Evolutionary conservation across 2,329 filamentous ascomycete species (phyloP), one percentile per base, ranked within the genome.

Genomic region (Trichophyton benhamiae): DNA sequence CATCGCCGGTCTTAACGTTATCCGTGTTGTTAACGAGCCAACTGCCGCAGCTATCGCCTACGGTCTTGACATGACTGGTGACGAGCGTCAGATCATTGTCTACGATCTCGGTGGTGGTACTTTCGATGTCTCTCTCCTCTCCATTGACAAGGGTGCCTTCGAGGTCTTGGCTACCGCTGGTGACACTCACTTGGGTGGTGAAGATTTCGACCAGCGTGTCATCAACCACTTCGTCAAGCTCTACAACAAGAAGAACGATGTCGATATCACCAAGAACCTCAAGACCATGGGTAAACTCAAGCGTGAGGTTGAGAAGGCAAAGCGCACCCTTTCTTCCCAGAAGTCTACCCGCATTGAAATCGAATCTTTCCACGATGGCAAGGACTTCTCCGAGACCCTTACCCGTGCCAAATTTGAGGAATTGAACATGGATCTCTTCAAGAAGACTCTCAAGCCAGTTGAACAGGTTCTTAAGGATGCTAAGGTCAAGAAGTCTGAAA

Each of bases 211-310:
- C 77, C 91, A 97, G 84, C 87, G 92, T 75, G 83, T 97, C 77
- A 96, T 97, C 81, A 90, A 88, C 83, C 83, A 92, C 85, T 90
- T 97, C 75, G 87, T 87, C 82, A 96, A 97, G 87, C 82, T 83
- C 70, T 97, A 95, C 86, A 97, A 97, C 87, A 96, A 96, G 87
- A 94, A 96, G 84, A 84, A 96, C 82, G 80, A 78, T 70, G 90
- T 95, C 68, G 91, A 99, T 70, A 84, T 97, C 74, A 88, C 86
- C 79, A 95, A 95, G 83, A 91, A 97, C 74, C 80, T 87, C 67
- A 96, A 96, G 88, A 87, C 92, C 68, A 97, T 97, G 91, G 90
- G 91, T 80, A 99, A 97, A 82, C 85, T 99, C 70, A 97, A 97
- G 89, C 91, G 94, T 71, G 94, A 97, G 79, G 92, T 94, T 69